Evolutionary conservation across 495 filamentous ascomycete genomes (phyloP).

Genomic region (Neurospora sp.): DNA sequence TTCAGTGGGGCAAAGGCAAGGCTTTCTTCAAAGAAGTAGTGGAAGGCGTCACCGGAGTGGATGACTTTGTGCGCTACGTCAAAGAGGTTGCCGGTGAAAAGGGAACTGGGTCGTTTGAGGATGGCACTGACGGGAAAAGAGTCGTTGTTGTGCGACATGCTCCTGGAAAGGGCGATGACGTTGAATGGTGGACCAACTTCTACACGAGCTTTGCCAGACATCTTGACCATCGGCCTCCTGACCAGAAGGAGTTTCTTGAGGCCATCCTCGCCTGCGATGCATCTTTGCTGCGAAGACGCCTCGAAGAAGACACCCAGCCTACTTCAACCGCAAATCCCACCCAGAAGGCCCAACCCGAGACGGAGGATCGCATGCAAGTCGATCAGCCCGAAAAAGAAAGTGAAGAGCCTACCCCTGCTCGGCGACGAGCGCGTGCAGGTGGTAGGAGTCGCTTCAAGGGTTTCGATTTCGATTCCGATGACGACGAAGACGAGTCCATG

Average conservation of each 20-base stretch:
- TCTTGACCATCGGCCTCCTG: conserved; percentile 71
- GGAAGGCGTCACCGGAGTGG: conserved; percentile 55
- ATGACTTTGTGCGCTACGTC: conserved; percentile 71
- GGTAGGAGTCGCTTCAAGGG: conserved; percentile 60
- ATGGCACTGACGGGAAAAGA: conserved; percentile 52
- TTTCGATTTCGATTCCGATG: conserved; percentile 42
- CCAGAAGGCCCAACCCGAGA: conserved; percentile 2
- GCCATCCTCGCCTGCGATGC: conserved; percentile 74
- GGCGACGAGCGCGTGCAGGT: conserved; percentile 18
- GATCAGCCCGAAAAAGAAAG: conserved; percentile 12
- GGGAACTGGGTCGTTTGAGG: conserved; percentile 49
- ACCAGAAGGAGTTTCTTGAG: conserved; percentile 89
- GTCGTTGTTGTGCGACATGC: conserved; percentile 73
- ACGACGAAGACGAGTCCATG: conserved; percentile 15
- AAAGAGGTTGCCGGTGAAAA: conserved; percentile 64
- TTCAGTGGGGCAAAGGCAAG: conserved; percentile 76
- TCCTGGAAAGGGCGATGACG: conserved; percentile 45
- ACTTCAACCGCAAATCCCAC: neutral
- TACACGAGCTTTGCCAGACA: conserved; percentile 52
- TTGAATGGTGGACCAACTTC: conserved; percentile 62
- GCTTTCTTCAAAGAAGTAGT: conserved; percentile 53
- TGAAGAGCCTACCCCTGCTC: conserved; percentile 8
- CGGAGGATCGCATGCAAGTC: conserved; percentile 20
- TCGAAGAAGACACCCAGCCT: conserved; percentile 32
- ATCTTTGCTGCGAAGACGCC: conserved; percentile 51